Conservation (phyloP, 371 early-diverging fungal species). For the Lichtheimia ramosa region DNA sequence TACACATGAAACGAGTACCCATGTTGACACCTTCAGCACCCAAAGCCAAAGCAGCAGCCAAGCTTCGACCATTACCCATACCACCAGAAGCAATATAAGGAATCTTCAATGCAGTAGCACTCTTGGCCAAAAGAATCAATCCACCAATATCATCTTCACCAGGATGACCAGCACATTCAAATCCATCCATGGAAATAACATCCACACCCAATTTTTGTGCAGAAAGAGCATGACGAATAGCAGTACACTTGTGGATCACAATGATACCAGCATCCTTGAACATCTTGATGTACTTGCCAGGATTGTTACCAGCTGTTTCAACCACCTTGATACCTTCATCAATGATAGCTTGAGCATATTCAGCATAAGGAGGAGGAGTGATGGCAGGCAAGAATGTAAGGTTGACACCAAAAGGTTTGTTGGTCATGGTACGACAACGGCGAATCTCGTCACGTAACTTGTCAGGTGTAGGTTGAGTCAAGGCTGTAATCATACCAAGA, state of each 20-base stretch:
- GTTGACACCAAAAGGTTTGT: slow-evolving; percentile 82
- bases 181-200: slow-evolving; percentile 75
- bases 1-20: slow-evolving; percentile 88
- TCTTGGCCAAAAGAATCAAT: slow-evolving; percentile 70
- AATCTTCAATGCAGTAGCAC: slow-evolving; percentile 61
- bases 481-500: slow-evolving; percentile 92
- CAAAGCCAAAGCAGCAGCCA: slow-evolving; percentile 70
- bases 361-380: slow-evolving; percentile 74
- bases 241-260: slow-evolving; percentile 78
- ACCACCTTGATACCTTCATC: slow-evolving; percentile 79
- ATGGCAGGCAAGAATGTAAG: slow-evolving; percentile 67
- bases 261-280: slow-evolving; percentile 74
- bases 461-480: slow-evolving; percentile 84
- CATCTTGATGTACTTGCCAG: slow-evolving; percentile 70
- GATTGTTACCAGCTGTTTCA: slow-evolving; percentile 69
- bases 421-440: slow-evolving; percentile 72
- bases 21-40: slow-evolving; percentile 77
- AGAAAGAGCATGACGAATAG: slow-evolving; percentile 72
- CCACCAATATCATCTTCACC: slow-evolving; percentile 82
- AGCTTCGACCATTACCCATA: slow-evolving; percentile 73
- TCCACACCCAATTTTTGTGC: slow-evolving; percentile 67
- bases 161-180: slow-evolving; percentile 85
- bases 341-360: slow-evolving; percentile 74
- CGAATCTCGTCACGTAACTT: slow-evolving; percentile 70
- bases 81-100: slow-evolving; percentile 83